Base-by-base conservation (phyloP, 768 basidiomycete genomes). In the Hemileccinum rubropunctum region DNA sequence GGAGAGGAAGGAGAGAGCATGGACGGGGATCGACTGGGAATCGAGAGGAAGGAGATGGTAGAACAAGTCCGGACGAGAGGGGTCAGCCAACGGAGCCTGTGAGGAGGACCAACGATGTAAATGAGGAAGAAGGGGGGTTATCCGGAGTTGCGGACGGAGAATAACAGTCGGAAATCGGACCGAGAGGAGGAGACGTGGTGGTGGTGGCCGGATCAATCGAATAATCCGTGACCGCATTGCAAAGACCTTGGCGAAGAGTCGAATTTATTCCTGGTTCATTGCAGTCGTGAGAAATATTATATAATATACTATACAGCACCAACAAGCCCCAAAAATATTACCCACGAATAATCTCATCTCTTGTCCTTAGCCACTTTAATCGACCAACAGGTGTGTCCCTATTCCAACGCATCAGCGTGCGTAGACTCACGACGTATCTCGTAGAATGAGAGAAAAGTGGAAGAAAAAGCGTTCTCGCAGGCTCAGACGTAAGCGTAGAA, bases 401-500 rank as follows among this genome's bases (percentile, higher is more conserved):
- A 39, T 27, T 9, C 4, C 5, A 23, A 8, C 6, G 2, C 2
- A 36, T 32, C 0, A 2, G 17, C 5, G 3, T 21, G 18, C 6
- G 2, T 21, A 35, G 32, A 14, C 45, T 59, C 45, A 65, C 14
- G 0, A 2, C n/a, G 12, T 0, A 30, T 17, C 11, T 15, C n/a
- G 13, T 47, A 86, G 81, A 58, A 92, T 91, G 90, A 90, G 90
- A 88, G 90, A 91, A 74, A 92, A 92, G 85, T 92, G 90, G 90
- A 91, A 91, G 84, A 93, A 93, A 77, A 93, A 93, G 80, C 82
- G 90, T 69, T 90, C 90, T 58, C 84, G 90, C 71, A 88, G 91
- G 69, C 91, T 93, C 76, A 80, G 91, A 69, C 87, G 90, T 73
- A 93, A 93, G 68, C 88, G 90, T 79, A 86, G 90, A 87, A 93